Base-by-base conservation (phyloP, 768 basidiomycete species). In the Phaeotremella fagi region DNA sequence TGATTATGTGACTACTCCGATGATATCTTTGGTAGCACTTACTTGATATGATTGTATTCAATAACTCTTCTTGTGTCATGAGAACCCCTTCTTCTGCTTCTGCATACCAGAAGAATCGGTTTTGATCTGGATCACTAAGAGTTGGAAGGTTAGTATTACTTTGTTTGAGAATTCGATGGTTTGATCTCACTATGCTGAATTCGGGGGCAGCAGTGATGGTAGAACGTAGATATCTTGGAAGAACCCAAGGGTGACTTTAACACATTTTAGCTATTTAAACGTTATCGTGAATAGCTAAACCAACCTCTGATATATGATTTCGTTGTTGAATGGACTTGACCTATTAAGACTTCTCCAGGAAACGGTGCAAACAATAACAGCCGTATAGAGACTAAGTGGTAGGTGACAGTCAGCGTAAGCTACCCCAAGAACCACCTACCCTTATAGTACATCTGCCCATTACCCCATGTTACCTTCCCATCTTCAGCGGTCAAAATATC, bases 191-290 rank as follows among this genome's bases (percentile, higher is more conserved):
- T 70, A 77, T 27, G 69, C 56, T 15, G 69, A 68, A 24, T 89
- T 86, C 63, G 85, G 82, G 1, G 92, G 91, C 4, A 97, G 82
- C 53, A 88, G 85, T 2, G 81, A 77, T 0, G 81, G 75, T 0
- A 90, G 88, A 42, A 97, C 81, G 68, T 89, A 88, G 22, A 97
- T 85, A 64, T 97, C 91, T 74, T 90, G 88, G 66, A 98, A 98
- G 78, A 98, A 97, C 18, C 85, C 87, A 16, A 95, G 73, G 20
- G 85, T 82, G 24, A 94, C 91, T 94, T 63, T 15, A 38, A 26
- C 38, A 52, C 18, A 47, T 51, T 22, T 31, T 12, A 31, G n/a
- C 29, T 41, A 16, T 14, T 4, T 3, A 60, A 23, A 20, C 31
- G 50, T 15, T 25, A 18, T 24, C 20, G 33, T 4, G 20, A 48